Percentiles rank a stretch among this genome's conserved stretches.
Evolutionary conservation across 768 basidiomycete species (phyloP).

Genomic region (Termitomyces sp.): DNA sequence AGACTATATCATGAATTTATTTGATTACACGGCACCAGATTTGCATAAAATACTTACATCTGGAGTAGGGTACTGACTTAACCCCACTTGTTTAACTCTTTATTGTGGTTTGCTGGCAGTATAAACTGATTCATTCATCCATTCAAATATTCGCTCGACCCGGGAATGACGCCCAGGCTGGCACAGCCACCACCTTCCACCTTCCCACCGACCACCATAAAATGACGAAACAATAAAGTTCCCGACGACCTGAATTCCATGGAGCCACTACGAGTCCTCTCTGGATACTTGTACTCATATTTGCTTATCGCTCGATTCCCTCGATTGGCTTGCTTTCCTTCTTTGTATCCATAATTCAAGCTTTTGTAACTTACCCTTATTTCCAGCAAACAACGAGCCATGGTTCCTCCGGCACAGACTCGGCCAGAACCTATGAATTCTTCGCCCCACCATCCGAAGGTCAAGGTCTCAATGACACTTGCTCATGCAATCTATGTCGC

Average conservation of each 20-base stretch:
- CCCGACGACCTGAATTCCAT: not conserved
- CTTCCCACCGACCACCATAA: constrained; percentile 2
- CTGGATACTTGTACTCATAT: constrained; percentile 3
- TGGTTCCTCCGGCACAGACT: constrained; percentile 15
- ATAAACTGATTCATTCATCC: too few species aligned
- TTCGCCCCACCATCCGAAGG: constrained; percentile 71
- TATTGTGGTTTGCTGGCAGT: too few species aligned
- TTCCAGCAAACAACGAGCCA: not conserved
- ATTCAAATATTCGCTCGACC: too few species aligned
- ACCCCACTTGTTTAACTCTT: too few species aligned
- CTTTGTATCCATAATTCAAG: constrained; percentile 1
- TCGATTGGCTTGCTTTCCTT: not conserved
- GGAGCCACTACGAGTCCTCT: not conserved
- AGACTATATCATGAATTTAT: too few species aligned
- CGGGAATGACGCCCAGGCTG: too few species aligned
- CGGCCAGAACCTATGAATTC: constrained; percentile 72
- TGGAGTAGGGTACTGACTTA: too few species aligned
- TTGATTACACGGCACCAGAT: too few species aligned
- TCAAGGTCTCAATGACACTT: constrained; percentile 60
- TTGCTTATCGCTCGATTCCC: not conserved
- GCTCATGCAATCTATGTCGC: constrained; percentile 60
- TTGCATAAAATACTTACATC: too few species aligned
- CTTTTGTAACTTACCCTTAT: not conserved
- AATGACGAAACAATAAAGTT: constrained; percentile 11
- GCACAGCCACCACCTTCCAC: constrained; percentile 10